A percentile compares a stretch with the other conserved stretches of the same genome.
Conservation (phyloP, 2,329 filamentous ascomycete species). For the Penicillium sp. region DNA sequence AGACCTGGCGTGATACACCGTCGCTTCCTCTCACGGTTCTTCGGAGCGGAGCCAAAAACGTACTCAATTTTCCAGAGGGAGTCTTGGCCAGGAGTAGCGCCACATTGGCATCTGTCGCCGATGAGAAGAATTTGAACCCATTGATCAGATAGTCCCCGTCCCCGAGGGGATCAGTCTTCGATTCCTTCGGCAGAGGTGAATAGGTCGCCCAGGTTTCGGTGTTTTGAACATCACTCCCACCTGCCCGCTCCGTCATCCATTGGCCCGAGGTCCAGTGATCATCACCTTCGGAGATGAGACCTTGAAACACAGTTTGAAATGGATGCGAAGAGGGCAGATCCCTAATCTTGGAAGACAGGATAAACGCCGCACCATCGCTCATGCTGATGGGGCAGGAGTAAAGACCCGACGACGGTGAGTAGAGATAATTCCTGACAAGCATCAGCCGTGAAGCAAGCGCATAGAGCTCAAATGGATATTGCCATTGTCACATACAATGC, state of each 20-base stretch:
- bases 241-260: constrained; percentile 36
- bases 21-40: constrained; percentile 24
- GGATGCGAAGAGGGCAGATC: constrained; percentile 13
- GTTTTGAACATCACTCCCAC: constrained; percentile 32
- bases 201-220: constrained; percentile 32
- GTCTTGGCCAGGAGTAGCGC: constrained; percentile 60
- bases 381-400: constrained; percentile 63
- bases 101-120: constrained; percentile 60
- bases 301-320: constrained; percentile 22
- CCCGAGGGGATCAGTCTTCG: constrained; percentile 10
- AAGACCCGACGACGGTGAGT: constrained; percentile 54
- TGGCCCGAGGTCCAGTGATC: constrained; percentile 34
- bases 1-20: constrained; percentile 35
- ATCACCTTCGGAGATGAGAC: constrained; percentile 23
- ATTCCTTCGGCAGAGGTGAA: constrained; percentile 11
- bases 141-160: constrained; percentile 42
- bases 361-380: constrained; percentile 40
- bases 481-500: constrained; percentile 19
- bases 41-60: constrained; percentile 61
- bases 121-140: constrained; percentile 69
- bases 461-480: neutral
- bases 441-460: neutral
- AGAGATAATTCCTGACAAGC: constrained; percentile 45
- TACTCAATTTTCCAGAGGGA: constrained; percentile 47
- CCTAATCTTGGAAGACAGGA: constrained; percentile 20